Conservation (phyloP, 2,329 filamentous ascomycete genomes). For the Pseudogymnoascus sp. region DNA sequence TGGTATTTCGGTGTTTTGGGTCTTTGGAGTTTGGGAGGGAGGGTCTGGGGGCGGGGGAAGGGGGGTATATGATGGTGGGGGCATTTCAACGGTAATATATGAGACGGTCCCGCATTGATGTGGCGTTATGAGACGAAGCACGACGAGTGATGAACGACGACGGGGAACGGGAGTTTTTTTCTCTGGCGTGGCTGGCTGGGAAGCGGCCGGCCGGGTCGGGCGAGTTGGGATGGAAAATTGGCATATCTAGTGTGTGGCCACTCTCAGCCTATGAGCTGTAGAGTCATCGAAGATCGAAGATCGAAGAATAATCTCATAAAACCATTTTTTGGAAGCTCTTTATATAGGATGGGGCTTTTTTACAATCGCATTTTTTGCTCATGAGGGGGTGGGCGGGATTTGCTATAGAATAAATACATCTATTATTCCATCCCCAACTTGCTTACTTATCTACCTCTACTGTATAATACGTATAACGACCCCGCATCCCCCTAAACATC, state of each 20-base stretch:
- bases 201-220: neutral
- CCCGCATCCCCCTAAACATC: neutral
- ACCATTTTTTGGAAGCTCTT: neutral
- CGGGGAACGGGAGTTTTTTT: neutral
- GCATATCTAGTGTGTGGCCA: neutral
- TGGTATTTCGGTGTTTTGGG: neutral
- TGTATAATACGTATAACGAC: neutral
- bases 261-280: too few relatives aligned
- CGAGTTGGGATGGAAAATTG: neutral
- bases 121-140: neutral
- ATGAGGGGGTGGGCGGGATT: neutral
- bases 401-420: neutral
- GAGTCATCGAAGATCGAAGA: too few relatives aligned
- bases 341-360: neutral
- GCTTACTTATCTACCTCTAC: neutral
- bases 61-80: neutral
- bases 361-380: too few relatives aligned
- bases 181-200: neutral
- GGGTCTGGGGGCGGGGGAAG: neutral
- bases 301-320: neutral
- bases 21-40: neutral
- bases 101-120: neutral
- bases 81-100: neutral
- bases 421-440: neutral
- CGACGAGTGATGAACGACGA: neutral